Conservation (phyloP, 148 eudicot genomes). For the Polygonum aviculare region DNA sequence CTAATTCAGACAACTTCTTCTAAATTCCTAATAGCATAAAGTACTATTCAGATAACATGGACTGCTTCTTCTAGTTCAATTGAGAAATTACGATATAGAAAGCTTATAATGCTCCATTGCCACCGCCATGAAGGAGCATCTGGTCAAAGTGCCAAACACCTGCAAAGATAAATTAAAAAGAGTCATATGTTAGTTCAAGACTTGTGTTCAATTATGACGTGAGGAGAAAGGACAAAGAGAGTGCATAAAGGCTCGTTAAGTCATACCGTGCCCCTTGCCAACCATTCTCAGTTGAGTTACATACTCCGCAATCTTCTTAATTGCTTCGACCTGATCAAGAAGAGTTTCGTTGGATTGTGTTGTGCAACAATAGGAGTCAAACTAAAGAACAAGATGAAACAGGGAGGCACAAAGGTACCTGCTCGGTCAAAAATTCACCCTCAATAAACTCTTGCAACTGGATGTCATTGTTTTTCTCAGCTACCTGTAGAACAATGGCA, state of each 20-base stretch:
- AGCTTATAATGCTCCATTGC: conserved; percentile 11
- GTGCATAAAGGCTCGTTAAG: neutral
- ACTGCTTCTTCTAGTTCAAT: neutral
- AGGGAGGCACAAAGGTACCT: conserved; percentile 29
- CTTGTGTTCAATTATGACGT: neutral
- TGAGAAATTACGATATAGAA: neutral
- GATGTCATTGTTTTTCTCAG: conserved; percentile 58
- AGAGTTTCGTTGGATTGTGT: neutral
- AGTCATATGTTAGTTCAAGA: neutral
- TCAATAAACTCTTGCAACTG: conserved; percentile 69
- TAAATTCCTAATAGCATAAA: neutral
- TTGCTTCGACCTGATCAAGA: conserved; percentile 58
- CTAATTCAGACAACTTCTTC: neutral
- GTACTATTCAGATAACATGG: neutral
- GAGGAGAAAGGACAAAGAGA: neutral
- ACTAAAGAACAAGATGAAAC: neutral
- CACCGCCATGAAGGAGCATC: conserved; percentile 46
- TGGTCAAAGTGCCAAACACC: conserved; percentile 96
- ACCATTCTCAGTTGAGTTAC: conserved; percentile 69
- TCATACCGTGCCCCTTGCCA: conserved; percentile 88
- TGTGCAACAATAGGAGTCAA: neutral
- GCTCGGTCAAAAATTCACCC: conserved; percentile 60
- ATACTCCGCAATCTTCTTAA: conserved; percentile 75
- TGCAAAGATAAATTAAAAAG: conserved; percentile 18
- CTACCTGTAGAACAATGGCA: conserved; percentile 36